Conservation (phyloP, 208 protist species). For the Tritrichomonas foetus region DNA sequence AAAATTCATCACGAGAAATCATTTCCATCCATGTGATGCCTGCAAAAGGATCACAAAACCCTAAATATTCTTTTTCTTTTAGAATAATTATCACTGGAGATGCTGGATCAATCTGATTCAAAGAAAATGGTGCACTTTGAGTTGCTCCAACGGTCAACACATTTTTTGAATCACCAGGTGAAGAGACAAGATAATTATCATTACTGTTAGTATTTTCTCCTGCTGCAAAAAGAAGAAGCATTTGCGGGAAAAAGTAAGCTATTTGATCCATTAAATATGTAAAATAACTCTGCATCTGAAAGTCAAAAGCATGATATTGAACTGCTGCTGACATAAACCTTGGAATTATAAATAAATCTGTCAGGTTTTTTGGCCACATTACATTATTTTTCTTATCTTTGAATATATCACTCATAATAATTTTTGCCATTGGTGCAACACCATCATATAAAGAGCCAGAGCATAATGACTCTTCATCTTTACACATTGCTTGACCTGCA, state of each 20-base stretch:
- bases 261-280: not conserved
- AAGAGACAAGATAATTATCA: not conserved
- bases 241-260: not conserved
- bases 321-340: not conserved
- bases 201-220: not conserved
- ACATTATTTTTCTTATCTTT: not conserved
- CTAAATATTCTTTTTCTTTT: not conserved
- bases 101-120: not conserved
- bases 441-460: not conserved
- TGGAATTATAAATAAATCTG: not conserved
- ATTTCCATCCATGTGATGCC: not conserved
- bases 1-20: not conserved
- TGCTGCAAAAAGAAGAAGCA: not conserved
- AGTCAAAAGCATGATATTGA: constrained; percentile 8
- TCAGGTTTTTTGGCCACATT: not conserved
- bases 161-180: not conserved
- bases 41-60: not conserved
- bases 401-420: not conserved
- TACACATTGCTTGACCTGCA: not conserved
- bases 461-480: not conserved
- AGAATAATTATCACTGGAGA: not conserved
- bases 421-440: not conserved
- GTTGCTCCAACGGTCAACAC: not conserved
- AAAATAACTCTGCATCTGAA: not conserved
- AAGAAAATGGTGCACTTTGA: not conserved